These are phyloP conservation scores for Avena sativa DNA, from an alignment of 176 grass and related monocot genomes.

Conservation along the genomic window DNA sequence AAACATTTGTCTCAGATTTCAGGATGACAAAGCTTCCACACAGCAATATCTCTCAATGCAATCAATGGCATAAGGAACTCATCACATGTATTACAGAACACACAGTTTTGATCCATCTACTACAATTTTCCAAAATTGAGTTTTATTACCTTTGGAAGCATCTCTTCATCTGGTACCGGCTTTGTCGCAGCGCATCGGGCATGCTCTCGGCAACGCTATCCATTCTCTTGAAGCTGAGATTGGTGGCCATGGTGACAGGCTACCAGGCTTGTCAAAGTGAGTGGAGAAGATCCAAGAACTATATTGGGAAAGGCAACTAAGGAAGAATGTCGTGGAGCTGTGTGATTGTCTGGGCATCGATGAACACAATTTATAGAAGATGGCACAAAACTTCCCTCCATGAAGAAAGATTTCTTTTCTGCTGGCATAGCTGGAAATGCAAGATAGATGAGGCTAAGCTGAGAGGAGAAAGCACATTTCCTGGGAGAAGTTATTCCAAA, in stretches of 20 bases:
- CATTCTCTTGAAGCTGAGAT: conserved; percentile 73
- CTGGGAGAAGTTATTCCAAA: background rate
- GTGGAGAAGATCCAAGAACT: conserved; percentile 8
- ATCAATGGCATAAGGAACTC: background rate
- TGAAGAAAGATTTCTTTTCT: conserved; percentile 51
- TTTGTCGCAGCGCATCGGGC: conserved; percentile 80
- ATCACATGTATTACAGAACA: background rate
- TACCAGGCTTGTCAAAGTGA: background rate
- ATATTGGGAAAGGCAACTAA: background rate
- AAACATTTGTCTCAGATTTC: conserved; percentile 22
- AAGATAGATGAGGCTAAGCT: conserved; percentile 32
- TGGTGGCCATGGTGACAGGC: conserved; percentile 53
- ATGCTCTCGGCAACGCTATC: conserved; percentile 90
- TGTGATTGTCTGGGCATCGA: conserved; percentile 44
- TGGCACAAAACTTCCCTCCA: conserved; percentile 39
- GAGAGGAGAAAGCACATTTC: conserved; percentile 71
- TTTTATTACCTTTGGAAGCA: conserved; percentile 70
- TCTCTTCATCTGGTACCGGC: conserved; percentile 98
- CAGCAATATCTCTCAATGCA: conserved; percentile 16
- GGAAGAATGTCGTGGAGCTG: conserved; percentile 34
- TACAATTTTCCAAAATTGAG: background rate
- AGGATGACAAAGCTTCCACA: background rate
- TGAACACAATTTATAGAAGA: conserved; percentile 71
- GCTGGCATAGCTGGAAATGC: conserved; percentile 51
- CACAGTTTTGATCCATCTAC: background rate